phyloP scores from a whole-genome alignment of 768 basidiomycete genomes.

The Cantharellus anzutake region DNA sequence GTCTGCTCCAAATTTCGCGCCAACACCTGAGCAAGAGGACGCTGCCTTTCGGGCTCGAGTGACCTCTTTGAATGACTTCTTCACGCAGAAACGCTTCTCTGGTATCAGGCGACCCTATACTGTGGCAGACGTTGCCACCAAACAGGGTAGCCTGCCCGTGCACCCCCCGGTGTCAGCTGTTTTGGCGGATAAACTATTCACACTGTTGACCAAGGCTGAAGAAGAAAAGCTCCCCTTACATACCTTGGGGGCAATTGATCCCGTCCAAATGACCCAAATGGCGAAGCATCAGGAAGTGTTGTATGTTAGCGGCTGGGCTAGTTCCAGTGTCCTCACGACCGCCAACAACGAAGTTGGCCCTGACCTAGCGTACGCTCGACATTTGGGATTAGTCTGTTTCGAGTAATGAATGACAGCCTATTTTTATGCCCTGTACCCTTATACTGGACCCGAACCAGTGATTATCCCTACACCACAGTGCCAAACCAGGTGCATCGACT shows the following conservation, averaged over 20 bases:
- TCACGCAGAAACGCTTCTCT: conserved; percentile 52
- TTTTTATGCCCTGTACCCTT: background rate
- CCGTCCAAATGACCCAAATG: conserved; percentile 91
- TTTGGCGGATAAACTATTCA: conserved; percentile 75
- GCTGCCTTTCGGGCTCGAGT: conserved; percentile 40
- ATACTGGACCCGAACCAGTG: conserved; percentile 24
- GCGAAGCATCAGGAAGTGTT: conserved; percentile 68
- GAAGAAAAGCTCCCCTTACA: conserved; percentile 52
- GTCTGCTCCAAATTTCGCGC: conserved; percentile 15
- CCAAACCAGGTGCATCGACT: conserved; percentile 89
- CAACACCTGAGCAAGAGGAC: conserved; percentile 36
- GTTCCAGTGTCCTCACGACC: conserved; percentile 70
- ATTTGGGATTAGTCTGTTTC: background rate
- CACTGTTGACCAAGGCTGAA: conserved; percentile 40
- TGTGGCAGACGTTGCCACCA: conserved; percentile 59
- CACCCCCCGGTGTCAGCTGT: conserved; percentile 55
- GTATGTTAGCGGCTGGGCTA: conserved; percentile 88
- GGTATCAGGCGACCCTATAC: conserved; percentile 63
- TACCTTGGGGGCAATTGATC: conserved; percentile 88
- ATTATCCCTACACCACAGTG: conserved; percentile 92
- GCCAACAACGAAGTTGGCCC: conserved; percentile 85
- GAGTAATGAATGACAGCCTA: background rate
- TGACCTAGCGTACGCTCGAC: conserved; percentile 45
- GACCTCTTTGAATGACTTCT: conserved; percentile 51
- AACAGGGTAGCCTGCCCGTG: conserved; percentile 75